These are phyloP conservation scores for Allodekkera sacchari DNA, from an alignment of 805 yeast genomes.

Conservation along the genomic window DNA sequence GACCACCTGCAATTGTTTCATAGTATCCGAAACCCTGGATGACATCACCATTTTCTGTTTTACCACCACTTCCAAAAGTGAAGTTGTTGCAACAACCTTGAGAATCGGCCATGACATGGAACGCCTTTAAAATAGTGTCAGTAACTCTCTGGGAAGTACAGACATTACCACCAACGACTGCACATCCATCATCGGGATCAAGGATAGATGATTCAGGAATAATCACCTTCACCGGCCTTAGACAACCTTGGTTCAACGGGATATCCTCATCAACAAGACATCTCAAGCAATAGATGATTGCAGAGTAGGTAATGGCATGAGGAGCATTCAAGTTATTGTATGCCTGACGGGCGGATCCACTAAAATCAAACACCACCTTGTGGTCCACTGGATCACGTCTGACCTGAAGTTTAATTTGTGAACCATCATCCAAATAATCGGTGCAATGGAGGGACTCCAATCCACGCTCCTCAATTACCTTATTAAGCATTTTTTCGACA, in stretches of 20 bases:
- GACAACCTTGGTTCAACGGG: constrained; percentile 91
- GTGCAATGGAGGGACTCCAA: constrained; percentile 37
- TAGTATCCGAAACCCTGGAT: constrained; percentile 77
- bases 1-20: constrained; percentile 94
- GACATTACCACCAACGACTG: constrained; percentile 93
- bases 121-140: constrained; percentile 80
- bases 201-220: constrained; percentile 59
- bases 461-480: constrained; percentile 34
- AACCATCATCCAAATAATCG: constrained; percentile 80
- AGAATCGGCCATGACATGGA: constrained; percentile 86
- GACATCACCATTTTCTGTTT: constrained; percentile 39
- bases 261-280: constrained; percentile 80
- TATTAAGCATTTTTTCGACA: constrained; percentile 47
- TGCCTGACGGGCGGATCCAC: constrained; percentile 80
- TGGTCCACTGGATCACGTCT: constrained; percentile 36
- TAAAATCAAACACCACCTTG: constrained; percentile 70
- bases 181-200: constrained; percentile 76
- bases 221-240: constrained; percentile 63
- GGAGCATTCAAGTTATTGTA: constrained; percentile 93
- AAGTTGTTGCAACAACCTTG: constrained; percentile 95
- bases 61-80: constrained; percentile 81
- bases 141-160: constrained; percentile 91
- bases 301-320: constrained; percentile 79
- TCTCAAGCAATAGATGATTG: constrained; percentile 79
- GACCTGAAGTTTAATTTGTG: constrained; percentile 48